Base-by-base conservation (phyloP, 2,329 filamentous ascomycete genomes). In the Nectriaceae sp. region DNA sequence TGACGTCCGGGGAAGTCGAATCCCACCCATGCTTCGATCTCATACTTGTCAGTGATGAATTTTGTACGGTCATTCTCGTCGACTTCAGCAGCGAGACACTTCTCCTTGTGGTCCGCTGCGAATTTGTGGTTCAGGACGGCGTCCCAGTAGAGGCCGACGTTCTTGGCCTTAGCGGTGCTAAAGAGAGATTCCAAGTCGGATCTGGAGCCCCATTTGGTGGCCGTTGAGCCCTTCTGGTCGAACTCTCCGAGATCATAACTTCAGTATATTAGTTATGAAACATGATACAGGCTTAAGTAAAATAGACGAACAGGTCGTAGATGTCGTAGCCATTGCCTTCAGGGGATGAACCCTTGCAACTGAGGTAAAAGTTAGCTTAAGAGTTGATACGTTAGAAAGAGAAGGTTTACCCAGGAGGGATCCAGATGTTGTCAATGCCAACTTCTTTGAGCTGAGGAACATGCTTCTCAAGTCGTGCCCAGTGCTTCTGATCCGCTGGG, bases 51-150 rank as follows among this genome's bases (percentile, higher is more conserved):
- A 4, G 75, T 79, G 8, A 80, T 70, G 22, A 79, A 76, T 53
- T 79, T 74, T 26, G 75, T 82, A 18, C 85, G 77, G 61, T 88
- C 79, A 61, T 80, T 65, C 1, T 71, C 65, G 61, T 89, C 79
- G 20, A 89, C 86, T 64, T 85, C 83, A 38, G 87, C 75, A 2
- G 82, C 84, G 49, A 72, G 69, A 47, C 82, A 85, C 45, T 77
- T 77, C 63, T 89, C 86, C 21, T 77, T 83, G 43, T 74, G 76
- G 63, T 90, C 87, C 15, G 85, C 87, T 3, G 80, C 85, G n/a
- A 86, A 85, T 64, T 87, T 88, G 66, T 90, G 87, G 61, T 89
- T 90, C 24, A 90, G 72, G 2, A 90, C 86, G 3, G 85, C 84
- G 65, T 90, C 87, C 81, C 84, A 89, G 56, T 87, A 83, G 1